Base-by-base conservation (phyloP, 768 basidiomycete genomes). In the Daedalea quercina region DNA sequence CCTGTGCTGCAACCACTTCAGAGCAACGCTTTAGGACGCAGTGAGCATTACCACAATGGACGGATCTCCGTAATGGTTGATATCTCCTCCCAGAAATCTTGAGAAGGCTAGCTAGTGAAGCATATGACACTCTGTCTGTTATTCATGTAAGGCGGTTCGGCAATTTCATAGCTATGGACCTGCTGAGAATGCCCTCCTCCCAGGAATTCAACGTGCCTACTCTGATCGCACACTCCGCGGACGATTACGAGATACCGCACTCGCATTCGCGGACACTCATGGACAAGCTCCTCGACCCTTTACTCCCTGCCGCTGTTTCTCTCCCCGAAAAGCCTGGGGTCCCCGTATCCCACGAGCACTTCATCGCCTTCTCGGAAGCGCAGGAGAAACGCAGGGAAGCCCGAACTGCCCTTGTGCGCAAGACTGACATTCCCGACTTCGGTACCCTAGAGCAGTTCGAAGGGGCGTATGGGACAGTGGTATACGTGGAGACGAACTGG, bases 181-280 rank as follows among this genome's bases (percentile, higher is more conserved):
- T 15, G 35, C 31, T 47, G 13, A 42, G 12, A 4, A 51, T 49
- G 41, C 22, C 8, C 17, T n/a, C 37, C 19, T 2, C 37, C 9
- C 61, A 90, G 88, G 73, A 76, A 53, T 78, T 90, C 58, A 79
- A 80, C 57, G 78, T 79, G 0, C 82, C 85, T 9, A 76, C 88
- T 7, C 70, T 92, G 34, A 76, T 94, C 56, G 81, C 77, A 0
- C 91, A 94, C 65, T 81, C 90, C 7, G 72, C 76, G 55, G 75
- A 91, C 64, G 91, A 94, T 67, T 73, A 70, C 59, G 84, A 88
- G 22, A 90, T 93, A 44, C 83, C 84, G 0, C 73, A 80, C 57
- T 70, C 76, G 0, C 90, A 94, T 63, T 84, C 90, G 0, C 71
- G 75, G 13, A 67, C 72, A 0, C 77, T 94, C 22, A 90, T 90